Conservation (phyloP, 106 monocot genomes). For the Hemerocallis citrina region DNA sequence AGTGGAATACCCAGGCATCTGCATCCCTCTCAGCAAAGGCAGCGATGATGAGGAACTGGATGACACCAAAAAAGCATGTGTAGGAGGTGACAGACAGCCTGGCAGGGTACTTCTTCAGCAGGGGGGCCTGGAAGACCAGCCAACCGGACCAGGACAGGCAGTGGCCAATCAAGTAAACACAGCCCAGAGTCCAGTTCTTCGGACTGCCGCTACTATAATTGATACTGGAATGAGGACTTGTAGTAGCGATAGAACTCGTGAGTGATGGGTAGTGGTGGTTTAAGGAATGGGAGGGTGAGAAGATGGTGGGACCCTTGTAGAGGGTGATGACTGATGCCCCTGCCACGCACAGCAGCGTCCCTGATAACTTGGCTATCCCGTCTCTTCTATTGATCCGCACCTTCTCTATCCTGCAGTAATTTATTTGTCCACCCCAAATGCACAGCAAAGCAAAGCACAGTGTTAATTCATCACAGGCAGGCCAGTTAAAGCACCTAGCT, state of each 20-base stretch:
- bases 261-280: background rate
- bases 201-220: too few species aligned
- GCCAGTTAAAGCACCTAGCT: background rate
- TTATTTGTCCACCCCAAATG: too few species aligned
- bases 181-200: constrained; percentile 93
- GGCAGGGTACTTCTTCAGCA: constrained; percentile 95
- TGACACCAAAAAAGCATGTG: constrained; percentile 96
- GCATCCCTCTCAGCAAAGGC: constrained; percentile 76
- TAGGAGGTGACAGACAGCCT: constrained; percentile 88
- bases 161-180: constrained; percentile 79
- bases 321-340: constrained; percentile 88
- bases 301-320: constrained; percentile 82
- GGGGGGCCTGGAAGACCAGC: constrained; percentile 87
- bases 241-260: too few species aligned
- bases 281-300: constrained; percentile 23
- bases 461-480: too few species aligned
- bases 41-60: constrained; percentile 85
- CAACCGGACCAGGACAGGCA: constrained; percentile 97
- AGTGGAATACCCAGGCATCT: constrained; percentile 66
- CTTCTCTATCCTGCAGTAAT: constrained; percentile 60
- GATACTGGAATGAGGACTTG: too few species aligned
- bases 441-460: too few species aligned
- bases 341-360: constrained; percentile 69
- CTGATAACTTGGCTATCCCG: constrained; percentile 67
- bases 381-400: constrained; percentile 64